Evolutionary conservation across 2,329 filamentous ascomycete genomes (phyloP).

Genomic region (Epicoccum nigrum): DNA sequence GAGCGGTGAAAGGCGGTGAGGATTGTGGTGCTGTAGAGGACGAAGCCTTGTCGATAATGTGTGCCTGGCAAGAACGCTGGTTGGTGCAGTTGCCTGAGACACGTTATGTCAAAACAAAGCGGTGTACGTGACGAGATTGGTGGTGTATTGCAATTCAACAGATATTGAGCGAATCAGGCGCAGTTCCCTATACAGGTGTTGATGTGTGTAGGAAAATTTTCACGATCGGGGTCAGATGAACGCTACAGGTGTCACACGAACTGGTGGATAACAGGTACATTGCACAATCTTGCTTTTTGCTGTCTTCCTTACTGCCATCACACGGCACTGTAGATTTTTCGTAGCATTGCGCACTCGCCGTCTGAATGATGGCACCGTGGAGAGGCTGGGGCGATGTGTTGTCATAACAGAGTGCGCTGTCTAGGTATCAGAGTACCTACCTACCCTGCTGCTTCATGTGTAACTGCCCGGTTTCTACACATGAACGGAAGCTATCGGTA

Average conservation of each 20-base stretch:
- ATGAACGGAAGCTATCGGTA: constrained; percentile 25
- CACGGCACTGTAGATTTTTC: constrained; percentile 11
- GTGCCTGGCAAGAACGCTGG: constrained; percentile 33
- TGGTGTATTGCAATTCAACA: constrained; percentile 23
- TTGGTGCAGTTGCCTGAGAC: constrained; percentile 33
- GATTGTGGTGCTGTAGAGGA: constrained; percentile 32
- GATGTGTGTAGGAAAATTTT: constrained; percentile 30
- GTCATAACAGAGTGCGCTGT: constrained; percentile 11
- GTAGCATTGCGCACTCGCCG: constrained; percentile 12
- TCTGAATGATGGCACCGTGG: constrained; percentile 12
- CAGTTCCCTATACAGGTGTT: constrained; percentile 19
- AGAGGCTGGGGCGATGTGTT: constrained; percentile 12
- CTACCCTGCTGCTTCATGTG: constrained; percentile 14
- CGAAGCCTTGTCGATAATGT: constrained; percentile 22
- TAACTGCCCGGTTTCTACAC: constrained; percentile 25
- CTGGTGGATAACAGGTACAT: constrained; percentile 1
- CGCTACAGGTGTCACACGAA: constrained; percentile 18
- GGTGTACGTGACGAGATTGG: constrained; percentile 33
- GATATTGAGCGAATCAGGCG: constrained; percentile 14
- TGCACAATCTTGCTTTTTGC: constrained; percentile 3
- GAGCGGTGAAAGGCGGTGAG: constrained; percentile 45
- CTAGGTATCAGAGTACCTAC: no score
- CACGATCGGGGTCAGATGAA: constrained; percentile 14
- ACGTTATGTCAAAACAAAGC: constrained; percentile 34
- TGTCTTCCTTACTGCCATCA: constrained; percentile 18